A percentile compares a stretch with the other conserved stretches of the same genome.
Evolutionary conservation across 345 rosid genomes (phyloP).

Genomic region (Salix caprea): DNA sequence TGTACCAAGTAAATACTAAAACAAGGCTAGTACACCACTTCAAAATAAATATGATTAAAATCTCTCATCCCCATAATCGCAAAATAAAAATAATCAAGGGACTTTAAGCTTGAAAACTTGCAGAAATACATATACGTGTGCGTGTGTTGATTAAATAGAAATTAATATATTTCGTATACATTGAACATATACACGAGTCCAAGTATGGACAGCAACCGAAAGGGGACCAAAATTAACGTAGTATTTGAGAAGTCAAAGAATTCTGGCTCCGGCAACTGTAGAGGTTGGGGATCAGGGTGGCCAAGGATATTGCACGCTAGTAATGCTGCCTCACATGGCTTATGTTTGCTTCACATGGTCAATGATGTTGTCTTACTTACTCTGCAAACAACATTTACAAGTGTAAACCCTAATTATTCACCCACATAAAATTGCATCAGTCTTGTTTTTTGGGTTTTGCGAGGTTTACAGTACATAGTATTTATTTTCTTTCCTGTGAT

Average conservation of each 20-base stretch:
- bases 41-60: too few species aligned
- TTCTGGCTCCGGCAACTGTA: slow-evolving; percentile 18
- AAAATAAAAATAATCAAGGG: too few species aligned
- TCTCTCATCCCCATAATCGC: too few species aligned
- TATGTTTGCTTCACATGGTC: slow-evolving; percentile 17
- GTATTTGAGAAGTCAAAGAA: background rate
- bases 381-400: slow-evolving; percentile 25
- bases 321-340: slow-evolving; percentile 29
- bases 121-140: too few species aligned
- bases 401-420: slow-evolving; percentile 28
- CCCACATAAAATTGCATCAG: slow-evolving; percentile 15
- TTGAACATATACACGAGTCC: too few species aligned
- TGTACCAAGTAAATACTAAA: too few species aligned
- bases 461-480: background rate
- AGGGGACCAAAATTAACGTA: background rate
- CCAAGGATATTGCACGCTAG: slow-evolving; percentile 10
- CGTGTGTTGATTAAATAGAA: too few species aligned
- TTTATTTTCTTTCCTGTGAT: background rate
- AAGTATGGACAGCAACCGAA: background rate
- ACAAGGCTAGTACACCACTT: too few species aligned
- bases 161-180: too few species aligned
- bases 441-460: slow-evolving; percentile 11
- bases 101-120: too few species aligned
- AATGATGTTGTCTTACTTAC: slow-evolving; percentile 29
- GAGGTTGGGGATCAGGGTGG: slow-evolving; percentile 20